Evolutionary conservation across 2,329 filamentous ascomycete species (phyloP), one percentile per base, ranked within the genome.

Genomic region (Xylaria sp.): DNA sequence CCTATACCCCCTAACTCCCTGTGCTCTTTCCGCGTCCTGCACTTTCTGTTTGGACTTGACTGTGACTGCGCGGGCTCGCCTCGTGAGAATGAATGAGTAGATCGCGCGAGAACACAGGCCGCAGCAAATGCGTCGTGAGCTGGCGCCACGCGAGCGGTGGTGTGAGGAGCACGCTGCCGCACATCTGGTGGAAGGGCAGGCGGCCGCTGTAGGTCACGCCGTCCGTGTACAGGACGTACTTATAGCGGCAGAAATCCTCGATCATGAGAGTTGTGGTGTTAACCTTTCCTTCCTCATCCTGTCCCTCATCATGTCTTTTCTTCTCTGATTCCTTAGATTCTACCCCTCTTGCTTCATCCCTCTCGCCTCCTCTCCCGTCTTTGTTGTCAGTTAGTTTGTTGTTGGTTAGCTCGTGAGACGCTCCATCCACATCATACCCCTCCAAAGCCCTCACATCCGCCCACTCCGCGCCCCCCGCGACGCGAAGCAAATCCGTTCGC

Each of bases 161-260:
- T 10, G 64, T 52, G 8, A 70, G 28, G 0, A 64, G 51, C 13
- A 70, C 64, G 57, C 68, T 69, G 46, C 20, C 15, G 36, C 68
- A 67, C 41, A 67, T 52, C 43, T 67, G 64, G 15, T 62, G 64
- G 41, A 67, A 69, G 6, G 58, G 41, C 2, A 69, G 52, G 1
- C 67, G 67, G 0, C 67, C 67, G 46, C 58, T 67, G 28, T 67
- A 67, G 15, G 64, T 66, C 28, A 67, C 55, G 39, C 63, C 63
- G 36, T 69, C 63, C 2, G 63, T 69, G 59, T 66, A 66, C 1
- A 66, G 20, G 4, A 63, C 54, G 58, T 69, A 69, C 15, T 66
- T 66, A n/a, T 69, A 69, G 3, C 63, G 67, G 58, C 67, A 69
- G 58, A 69, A 66, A 9, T 69, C 63, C 39, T 69, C 67, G 43